Evolutionary conservation across 1,139 yeast genomes (phyloP), one percentile per base, ranked within the genome.

Genomic region (Debaryomyces subglobosus): DNA sequence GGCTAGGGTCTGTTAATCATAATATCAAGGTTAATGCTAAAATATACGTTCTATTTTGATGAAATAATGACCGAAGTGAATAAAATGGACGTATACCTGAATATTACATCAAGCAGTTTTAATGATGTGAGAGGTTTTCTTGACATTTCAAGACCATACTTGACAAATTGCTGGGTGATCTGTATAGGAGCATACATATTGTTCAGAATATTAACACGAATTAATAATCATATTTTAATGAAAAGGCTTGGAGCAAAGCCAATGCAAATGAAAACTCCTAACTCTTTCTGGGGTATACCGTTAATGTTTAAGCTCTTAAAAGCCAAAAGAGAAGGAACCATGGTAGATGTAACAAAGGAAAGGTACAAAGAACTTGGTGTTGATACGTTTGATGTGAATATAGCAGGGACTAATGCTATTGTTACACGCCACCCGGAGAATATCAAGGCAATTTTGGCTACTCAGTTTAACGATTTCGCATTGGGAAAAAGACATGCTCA

Each of bases 391-490:
- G 40, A 39, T n/a, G 50, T 63, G 37, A 53, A 48, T 36, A 41
- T 67, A 8, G 62, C 61, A 6, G 67, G 65, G 4, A 48, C 48
- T 6, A 57, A 59, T 12, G 47, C 67, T 8, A 45, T 67, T 27
- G 38, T 60, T 25, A 72, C 77, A 5, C 58, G 53, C 40, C 75
- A 72, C 42, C 77, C 77, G 7, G 77, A 71, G 50, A 69, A 72
- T 56, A 63, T 74, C 55, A 64, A 72, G 54, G 77, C 78, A 3
- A 50, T 73, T 10, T 64, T 72, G 52, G 74, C 75, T 34, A 70
- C 76, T 27, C 76, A 76, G 49, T 81, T 81, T 59, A 70, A 70
- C 54, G 84, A 81, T 50, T 81, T 77, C 61, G 71, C 72, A 13
- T 70, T 82, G 40, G 86, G 86, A 3, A 59, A 63, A 9, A 75